A percentile compares a stretch with the other conserved stretches of the same genome.
Conservation (phyloP, 257 asterid species). For the Verbena officinalis region DNA sequence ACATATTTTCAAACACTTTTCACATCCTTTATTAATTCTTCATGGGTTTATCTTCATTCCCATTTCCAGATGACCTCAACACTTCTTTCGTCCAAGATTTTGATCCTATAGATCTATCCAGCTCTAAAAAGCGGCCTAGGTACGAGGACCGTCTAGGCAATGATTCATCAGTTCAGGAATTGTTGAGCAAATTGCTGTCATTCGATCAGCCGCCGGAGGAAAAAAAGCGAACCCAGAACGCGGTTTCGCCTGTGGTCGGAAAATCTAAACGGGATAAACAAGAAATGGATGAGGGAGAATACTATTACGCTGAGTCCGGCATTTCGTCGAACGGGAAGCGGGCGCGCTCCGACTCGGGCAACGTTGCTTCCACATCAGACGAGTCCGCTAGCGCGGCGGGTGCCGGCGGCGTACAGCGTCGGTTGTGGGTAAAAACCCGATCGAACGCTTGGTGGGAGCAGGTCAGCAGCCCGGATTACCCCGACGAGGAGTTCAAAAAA, state of each 20-base stretch:
- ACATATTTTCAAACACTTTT: conserved; percentile 29
- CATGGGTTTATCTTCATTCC: conserved; percentile 59
- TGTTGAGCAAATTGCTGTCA: neutral
- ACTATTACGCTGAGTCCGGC: conserved; percentile 6
- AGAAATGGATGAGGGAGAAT: conserved; percentile 16
- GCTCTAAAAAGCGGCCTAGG: conserved; percentile 18
- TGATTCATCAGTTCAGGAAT: conserved; percentile 33
- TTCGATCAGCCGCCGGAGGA: conserved; percentile 22
- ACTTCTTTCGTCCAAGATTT: conserved; percentile 30
- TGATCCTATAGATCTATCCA: neutral
- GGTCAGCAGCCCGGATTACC: conserved; percentile 56
- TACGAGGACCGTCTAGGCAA: conserved; percentile 12
- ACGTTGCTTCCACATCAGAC: neutral
- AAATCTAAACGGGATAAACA: neutral
- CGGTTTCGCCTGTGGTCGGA: neutral
- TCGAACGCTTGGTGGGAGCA: conserved; percentile 94
- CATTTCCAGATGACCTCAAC: conserved; percentile 43
- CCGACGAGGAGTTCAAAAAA: conserved; percentile 67
- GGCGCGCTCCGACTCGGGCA: conserved; percentile 27
- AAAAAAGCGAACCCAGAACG: conserved; percentile 2
- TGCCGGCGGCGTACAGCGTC: conserved; percentile 40
- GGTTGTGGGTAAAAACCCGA: conserved; percentile 80
- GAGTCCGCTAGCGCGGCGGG: conserved; percentile 25
- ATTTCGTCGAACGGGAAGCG: conserved; percentile 25
- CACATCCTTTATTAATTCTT: conserved; percentile 17